Evolutionary conservation across 2,329 filamentous ascomycete genomes (phyloP).

Genomic region (Alternaria metachromatica): DNA sequence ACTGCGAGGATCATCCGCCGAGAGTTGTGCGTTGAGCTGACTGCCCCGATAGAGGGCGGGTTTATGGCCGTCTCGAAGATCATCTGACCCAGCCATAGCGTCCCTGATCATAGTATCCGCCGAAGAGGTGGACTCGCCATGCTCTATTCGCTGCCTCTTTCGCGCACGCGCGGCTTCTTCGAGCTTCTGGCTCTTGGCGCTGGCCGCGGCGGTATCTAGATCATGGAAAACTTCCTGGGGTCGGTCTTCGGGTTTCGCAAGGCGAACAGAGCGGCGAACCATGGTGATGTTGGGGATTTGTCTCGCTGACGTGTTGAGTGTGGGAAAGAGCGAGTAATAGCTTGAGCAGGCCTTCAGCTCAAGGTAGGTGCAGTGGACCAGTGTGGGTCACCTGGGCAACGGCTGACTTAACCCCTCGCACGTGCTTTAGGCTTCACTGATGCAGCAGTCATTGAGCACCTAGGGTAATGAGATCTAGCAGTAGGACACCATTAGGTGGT

Average conservation of each 20-base stretch:
- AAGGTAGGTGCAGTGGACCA: neutral
- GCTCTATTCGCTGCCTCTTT: neutral
- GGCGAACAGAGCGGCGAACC: neutral
- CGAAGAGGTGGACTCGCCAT: neutral
- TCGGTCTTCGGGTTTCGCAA: neutral
- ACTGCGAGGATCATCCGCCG: neutral
- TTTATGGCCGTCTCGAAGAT: neutral
- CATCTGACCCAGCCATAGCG: neutral
- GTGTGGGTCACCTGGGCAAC: neutral
- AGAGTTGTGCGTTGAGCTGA: neutral
- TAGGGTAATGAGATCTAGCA: neutral
- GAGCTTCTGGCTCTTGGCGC: neutral
- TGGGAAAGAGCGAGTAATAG: neutral
- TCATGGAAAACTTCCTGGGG: neutral
- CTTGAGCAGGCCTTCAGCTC: neutral
- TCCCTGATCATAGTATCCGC: neutral
- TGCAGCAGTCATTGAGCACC: neutral
- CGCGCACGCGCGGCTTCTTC: neutral
- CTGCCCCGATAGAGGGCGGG: neutral
- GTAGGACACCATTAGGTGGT: neutral
- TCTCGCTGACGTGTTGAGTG: neutral
- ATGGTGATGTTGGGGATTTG: neutral
- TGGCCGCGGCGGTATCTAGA: neutral
- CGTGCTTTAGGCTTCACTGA: neutral
- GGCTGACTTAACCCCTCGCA: neutral